Percentiles rank a stretch among this genome's conserved stretches.
Conservation (phyloP, 768 basidiomycete species). For the Pholiota molesta region DNA sequence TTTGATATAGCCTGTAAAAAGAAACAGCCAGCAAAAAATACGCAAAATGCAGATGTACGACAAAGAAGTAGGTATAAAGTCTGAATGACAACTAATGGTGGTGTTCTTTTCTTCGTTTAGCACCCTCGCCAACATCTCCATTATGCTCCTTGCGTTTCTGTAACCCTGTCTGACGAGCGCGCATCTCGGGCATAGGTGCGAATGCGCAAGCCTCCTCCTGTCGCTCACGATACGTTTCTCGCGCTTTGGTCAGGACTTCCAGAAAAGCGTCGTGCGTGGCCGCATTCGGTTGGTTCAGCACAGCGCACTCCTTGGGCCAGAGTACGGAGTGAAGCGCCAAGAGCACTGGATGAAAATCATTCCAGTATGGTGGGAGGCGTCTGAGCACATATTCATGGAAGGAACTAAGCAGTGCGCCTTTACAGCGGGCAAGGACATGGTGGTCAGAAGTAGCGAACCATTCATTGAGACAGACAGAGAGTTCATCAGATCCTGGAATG, state of each 20-base stretch:
- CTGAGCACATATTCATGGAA: neutral
- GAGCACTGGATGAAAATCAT: slow-evolving; percentile 1
- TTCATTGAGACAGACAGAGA: slow-evolving; percentile 4
- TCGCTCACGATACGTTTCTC: neutral
- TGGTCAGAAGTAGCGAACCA: neutral
- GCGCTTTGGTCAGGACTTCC: neutral
- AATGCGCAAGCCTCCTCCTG: neutral
- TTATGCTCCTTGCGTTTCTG: neutral
- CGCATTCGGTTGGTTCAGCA: neutral
- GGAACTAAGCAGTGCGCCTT: neutral
- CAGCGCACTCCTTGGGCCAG: neutral
- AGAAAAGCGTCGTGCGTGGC: slow-evolving; percentile 3
- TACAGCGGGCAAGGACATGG: neutral
- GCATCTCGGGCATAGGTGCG: neutral
- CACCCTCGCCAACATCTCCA: neutral
- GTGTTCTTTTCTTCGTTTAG: neutral
- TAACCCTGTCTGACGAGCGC: neutral
- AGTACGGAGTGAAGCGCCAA: neutral
- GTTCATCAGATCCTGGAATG: neutral
- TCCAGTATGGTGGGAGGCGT: slow-evolving; percentile 6
- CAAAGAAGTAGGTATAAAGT: too few species aligned
- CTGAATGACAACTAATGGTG: too few species aligned
- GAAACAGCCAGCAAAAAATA: too few species aligned
- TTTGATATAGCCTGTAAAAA: too few species aligned
- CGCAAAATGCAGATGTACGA: too few species aligned